Percentiles rank a stretch among this genome's conserved stretches.
These are phyloP conservation scores for Fremontodendron californicum DNA, from an alignment of 345 rosid genomes.

Conservation along the genomic window DNA sequence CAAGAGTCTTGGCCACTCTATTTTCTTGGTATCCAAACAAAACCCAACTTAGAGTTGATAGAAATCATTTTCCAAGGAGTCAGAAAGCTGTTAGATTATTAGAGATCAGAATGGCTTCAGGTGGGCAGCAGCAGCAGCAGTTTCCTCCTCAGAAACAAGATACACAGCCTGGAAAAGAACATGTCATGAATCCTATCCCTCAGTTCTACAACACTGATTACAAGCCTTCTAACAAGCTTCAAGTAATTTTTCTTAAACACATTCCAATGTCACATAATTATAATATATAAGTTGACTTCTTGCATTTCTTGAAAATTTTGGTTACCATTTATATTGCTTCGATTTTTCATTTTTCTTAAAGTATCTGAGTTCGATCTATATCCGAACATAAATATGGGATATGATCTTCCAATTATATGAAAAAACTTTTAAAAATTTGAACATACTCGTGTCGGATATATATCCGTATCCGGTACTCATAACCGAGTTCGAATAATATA, in stretches of 20 bases:
- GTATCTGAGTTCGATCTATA: too few relatives aligned
- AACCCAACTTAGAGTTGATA: background rate
- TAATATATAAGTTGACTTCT: background rate
- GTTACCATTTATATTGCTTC: too few relatives aligned
- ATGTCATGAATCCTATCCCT: background rate
- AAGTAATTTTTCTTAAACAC: background rate
- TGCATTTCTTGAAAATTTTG: too few relatives aligned
- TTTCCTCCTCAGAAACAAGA: constrained; percentile 50
- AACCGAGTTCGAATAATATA: too few relatives aligned
- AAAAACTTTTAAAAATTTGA: too few relatives aligned
- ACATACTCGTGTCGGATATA: too few relatives aligned
- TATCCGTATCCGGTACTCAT: too few relatives aligned
- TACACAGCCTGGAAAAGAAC: background rate
- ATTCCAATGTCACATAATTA: background rate
- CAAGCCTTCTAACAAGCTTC: background rate
- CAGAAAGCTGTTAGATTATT: background rate
- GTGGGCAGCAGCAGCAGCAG: constrained; percentile 7
- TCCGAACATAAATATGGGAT: too few relatives aligned
- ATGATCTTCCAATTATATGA: too few relatives aligned
- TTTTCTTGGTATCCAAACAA: constrained; percentile 22
- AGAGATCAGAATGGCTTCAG: constrained; percentile 49
- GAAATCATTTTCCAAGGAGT: background rate
- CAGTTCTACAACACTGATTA: background rate
- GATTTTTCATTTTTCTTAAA: too few relatives aligned
- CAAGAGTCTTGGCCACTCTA: background rate